A percentile compares a stretch with the other conserved stretches of the same genome.
Evolutionary conservation across 768 basidiomycete species (phyloP).

Genomic region (Coprinellus micaceus): DNA sequence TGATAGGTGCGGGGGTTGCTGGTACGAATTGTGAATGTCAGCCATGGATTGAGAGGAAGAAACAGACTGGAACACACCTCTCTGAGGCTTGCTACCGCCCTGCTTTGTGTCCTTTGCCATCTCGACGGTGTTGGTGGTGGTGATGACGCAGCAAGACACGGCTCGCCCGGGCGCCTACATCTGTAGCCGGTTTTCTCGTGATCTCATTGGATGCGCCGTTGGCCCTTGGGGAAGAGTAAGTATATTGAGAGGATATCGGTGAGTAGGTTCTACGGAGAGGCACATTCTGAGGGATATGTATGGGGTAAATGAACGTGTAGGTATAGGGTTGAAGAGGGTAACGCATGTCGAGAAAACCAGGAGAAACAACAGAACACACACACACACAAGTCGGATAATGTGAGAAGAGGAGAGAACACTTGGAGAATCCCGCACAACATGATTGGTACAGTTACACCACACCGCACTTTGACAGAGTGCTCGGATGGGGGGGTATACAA

Average conservation of each 20-base stretch:
- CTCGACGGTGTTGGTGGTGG: background rate
- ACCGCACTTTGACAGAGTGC: background rate
- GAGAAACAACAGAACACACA: background rate
- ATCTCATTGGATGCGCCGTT: no score
- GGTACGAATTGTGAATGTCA: conserved; percentile 3
- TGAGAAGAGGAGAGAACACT: background rate
- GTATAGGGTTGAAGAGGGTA: background rate
- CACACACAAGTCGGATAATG: conserved; percentile 2
- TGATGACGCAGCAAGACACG: background rate
- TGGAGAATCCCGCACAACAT: conserved; percentile 5
- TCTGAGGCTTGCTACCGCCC: background rate
- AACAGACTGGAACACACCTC: background rate
- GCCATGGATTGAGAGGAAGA: background rate
- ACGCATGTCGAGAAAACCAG: background rate
- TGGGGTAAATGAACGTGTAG: background rate
- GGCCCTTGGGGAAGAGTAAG: background rate
- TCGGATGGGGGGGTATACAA: conserved; percentile 9
- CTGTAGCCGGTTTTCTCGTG: background rate
- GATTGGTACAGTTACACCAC: conserved; percentile 2
- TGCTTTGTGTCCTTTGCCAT: conserved; percentile 3
- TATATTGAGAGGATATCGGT: background rate
- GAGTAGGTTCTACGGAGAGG: no score
- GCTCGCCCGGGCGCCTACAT: background rate
- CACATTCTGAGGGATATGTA: no score
- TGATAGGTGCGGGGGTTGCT: conserved; percentile 28